These are phyloP conservation scores for Hymenoscyphus occultus DNA, from an alignment of 2,329 filamentous ascomycete genomes.

Conservation along the genomic window DNA sequence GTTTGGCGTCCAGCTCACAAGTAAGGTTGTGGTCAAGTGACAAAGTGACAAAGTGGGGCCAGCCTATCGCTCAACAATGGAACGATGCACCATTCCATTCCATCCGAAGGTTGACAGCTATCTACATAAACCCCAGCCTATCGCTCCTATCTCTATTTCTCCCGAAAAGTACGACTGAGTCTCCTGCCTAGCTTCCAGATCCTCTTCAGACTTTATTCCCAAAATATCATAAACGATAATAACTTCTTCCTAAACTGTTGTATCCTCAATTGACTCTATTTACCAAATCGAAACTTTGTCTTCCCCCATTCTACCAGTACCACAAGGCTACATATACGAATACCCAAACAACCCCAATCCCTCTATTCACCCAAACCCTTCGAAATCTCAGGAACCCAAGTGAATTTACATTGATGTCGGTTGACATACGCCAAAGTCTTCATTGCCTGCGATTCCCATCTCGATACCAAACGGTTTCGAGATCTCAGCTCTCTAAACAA, in stretches of 20 bases:
- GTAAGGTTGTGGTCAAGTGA: slow-evolving; percentile 20
- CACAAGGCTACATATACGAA: background rate
- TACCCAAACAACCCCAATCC: slow-evolving; percentile 14
- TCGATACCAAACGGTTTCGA: slow-evolving; percentile 55
- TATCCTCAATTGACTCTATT: background rate
- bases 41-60: slow-evolving; percentile 27
- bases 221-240: background rate
- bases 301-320: background rate
- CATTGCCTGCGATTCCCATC: slow-evolving; percentile 53
- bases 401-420: slow-evolving; percentile 51
- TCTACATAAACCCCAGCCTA: slow-evolving; percentile 27
- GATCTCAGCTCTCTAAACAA: slow-evolving; percentile 53
- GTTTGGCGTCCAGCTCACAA: slow-evolving; percentile 22
- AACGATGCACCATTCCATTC: slow-evolving; percentile 14
- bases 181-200: background rate
- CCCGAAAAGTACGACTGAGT: background rate
- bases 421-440: slow-evolving; percentile 53
- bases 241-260: background rate
- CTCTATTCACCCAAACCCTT: slow-evolving; percentile 15
- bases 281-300: background rate
- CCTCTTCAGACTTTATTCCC: slow-evolving; percentile 5
- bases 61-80: slow-evolving; percentile 14
- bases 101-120: slow-evolving; percentile 9
- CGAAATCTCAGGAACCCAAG: slow-evolving; percentile 9
- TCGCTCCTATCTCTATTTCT: slow-evolving; percentile 19